These are phyloP conservation scores for Hymenoscyphus occultus DNA, from an alignment of 2,329 filamentous ascomycete genomes.

Conservation along the genomic window DNA sequence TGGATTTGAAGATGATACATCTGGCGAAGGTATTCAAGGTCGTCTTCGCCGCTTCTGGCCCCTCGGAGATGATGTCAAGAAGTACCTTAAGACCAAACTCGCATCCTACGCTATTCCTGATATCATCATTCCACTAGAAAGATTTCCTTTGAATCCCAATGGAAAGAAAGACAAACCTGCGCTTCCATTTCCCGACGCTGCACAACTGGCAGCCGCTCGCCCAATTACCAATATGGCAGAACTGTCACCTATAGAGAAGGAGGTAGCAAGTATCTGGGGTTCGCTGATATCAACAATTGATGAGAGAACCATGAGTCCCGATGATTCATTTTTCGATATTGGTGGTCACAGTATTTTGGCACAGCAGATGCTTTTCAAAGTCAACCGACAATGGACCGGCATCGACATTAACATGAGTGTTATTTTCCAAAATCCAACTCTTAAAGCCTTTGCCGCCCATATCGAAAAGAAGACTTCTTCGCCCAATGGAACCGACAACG, in stretches of 20 bases:
- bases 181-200: slow-evolving; percentile 76
- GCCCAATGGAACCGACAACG: slow-evolving; percentile 26
- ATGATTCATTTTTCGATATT: slow-evolving; percentile 71
- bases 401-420: slow-evolving; percentile 66
- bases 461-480: slow-evolving; percentile 47
- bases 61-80: slow-evolving; percentile 53
- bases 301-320: slow-evolving; percentile 61
- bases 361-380: slow-evolving; percentile 73
- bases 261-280: slow-evolving; percentile 71
- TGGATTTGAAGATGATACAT: slow-evolving; percentile 48
- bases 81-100: slow-evolving; percentile 68
- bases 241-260: slow-evolving; percentile 57
- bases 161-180: slow-evolving; percentile 79
- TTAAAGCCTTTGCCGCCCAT: slow-evolving; percentile 49
- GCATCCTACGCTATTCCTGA: slow-evolving; percentile 74
- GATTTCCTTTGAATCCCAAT: slow-evolving; percentile 79
- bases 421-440: slow-evolving; percentile 66
- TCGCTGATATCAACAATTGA: slow-evolving; percentile 65
- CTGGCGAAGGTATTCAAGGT: slow-evolving; percentile 41
- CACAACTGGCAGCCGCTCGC: slow-evolving; percentile 58
- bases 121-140: slow-evolving; percentile 68
- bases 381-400: slow-evolving; percentile 60
- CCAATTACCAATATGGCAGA: slow-evolving; percentile 43
- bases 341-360: slow-evolving; percentile 80
- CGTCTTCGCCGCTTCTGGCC: slow-evolving; percentile 39